These are phyloP conservation scores for Haematococcus lacustris DNA, from an alignment of 139 green algal species.

Conservation along the genomic window DNA sequence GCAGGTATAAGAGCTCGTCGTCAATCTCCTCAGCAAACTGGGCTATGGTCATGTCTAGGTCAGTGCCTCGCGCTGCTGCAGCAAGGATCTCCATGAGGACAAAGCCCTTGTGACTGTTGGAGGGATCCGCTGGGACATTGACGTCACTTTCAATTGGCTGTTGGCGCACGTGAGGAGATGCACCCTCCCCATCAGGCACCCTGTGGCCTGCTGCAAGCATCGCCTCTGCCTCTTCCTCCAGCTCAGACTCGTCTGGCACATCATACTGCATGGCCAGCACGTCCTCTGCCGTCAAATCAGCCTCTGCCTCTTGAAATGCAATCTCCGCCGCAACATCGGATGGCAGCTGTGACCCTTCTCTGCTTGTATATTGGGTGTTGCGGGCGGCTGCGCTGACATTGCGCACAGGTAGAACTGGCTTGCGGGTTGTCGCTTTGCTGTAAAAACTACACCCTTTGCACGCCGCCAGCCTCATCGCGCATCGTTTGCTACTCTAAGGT, in stretches of 20 bases:
- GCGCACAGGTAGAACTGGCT: too few species aligned
- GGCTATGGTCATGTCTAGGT: constrained; percentile 17
- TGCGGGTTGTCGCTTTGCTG: too few species aligned
- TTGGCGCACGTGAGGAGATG: too few species aligned
- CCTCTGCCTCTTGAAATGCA: constrained; percentile 5
- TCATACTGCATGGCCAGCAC: constrained; percentile 10
- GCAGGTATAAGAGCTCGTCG: constrained; percentile 12
- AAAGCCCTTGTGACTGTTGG: neutral
- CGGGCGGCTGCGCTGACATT: too few species aligned
- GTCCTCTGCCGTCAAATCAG: constrained; percentile 5
- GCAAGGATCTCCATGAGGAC: constrained; percentile 16
- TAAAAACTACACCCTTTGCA: too few species aligned
- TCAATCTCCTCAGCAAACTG: constrained; percentile 21
- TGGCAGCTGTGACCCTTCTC: too few species aligned
- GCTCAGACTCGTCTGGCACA: neutral
- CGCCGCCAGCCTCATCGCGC: too few species aligned
- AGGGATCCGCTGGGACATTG: neutral
- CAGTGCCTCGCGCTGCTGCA: neutral
- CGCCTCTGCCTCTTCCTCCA: neutral
- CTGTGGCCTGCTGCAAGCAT: neutral
- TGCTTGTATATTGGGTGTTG: too few species aligned
- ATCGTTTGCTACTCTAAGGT: too few species aligned
- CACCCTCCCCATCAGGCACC: neutral
- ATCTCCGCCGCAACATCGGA: too few species aligned
- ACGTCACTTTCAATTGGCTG: neutral